Evolutionary conservation across 2,329 filamentous ascomycete species (phyloP), one percentile per base, ranked within the genome.

Genomic region (Corniculantispora saksenae): DNA sequence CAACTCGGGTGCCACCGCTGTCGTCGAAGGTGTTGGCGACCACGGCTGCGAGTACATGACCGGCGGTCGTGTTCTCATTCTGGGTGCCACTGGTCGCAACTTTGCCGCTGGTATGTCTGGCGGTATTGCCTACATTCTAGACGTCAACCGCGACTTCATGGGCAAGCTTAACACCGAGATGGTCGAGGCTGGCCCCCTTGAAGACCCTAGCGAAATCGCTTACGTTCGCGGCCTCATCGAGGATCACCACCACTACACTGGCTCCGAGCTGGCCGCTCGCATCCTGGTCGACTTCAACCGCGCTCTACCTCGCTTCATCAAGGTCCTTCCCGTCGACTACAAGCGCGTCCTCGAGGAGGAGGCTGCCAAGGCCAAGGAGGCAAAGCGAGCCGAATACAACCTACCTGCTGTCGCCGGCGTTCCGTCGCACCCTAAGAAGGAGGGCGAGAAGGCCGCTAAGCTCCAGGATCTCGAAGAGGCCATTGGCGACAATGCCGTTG

Each of bases 1-100:
- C 71, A 98, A 98, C 83, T 97, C 94, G 1, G 94, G 94, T 80
- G 94, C 92, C 59, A 97, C 90, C 32, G 93, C 94, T n/a, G 92
- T 98, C 69, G 94, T 97, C 68, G 94, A 98, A 80, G 94, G 94
- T 80, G 87, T 97, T 69, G 94, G 94, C 84, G 94, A 98, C 78
- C 94, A 98, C 77, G 92, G 93, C 68, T 97, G 94, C 76, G 94
- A 98, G 84, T 98, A 98, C 86, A 98, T 98, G 94, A 97, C 94
- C 73, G 94, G 94, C 76, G 94, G 94, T 75, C 92, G 94, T 75
- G 85, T 97, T 59, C 82, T 98, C 69, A 86, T 97, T 73, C 86
- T 98, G 56, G 94, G 94, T 66, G 88, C 87, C 73, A 97, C 93
- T 75, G 94, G 94, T 54, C 94, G 94, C 72, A 98, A 98, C 84